Percentiles rank a stretch among this genome's conserved stretches.
Evolutionary conservation across 768 basidiomycete species (phyloP).

Genomic region (Punctularia strigosozonata): DNA sequence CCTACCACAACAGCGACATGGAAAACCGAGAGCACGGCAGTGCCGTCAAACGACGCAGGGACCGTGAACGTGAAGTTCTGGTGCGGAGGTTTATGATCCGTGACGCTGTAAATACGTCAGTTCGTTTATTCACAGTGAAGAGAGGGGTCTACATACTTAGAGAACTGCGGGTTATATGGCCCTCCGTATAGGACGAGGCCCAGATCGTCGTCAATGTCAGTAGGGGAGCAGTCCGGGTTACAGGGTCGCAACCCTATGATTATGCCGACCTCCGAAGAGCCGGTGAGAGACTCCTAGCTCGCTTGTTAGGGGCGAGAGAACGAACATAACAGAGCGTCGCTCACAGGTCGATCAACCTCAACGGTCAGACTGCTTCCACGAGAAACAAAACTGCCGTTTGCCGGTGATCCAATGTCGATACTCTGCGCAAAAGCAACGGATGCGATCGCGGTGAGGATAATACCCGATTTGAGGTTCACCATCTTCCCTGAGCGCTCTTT

Average conservation of each 20-base stretch:
- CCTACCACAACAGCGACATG: too few species aligned
- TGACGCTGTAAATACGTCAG: too few species aligned
- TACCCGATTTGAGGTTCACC: too few species aligned
- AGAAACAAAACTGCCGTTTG: constrained; percentile 17
- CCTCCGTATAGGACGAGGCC: neutral
- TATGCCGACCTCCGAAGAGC: neutral
- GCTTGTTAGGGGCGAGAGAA: neutral
- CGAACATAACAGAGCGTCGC: neutral
- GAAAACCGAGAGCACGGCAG: constrained; percentile 3
- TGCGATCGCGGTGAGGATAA: constrained; percentile 14
- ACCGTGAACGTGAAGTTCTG: constrained; percentile 8
- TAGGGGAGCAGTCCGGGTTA: neutral
- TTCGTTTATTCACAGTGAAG: too few species aligned
- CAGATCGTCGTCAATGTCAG: neutral
- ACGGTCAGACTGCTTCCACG: constrained; percentile 28
- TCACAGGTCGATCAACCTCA: constrained; percentile 21
- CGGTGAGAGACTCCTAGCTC: neutral
- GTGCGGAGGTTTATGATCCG: constrained; percentile 4
- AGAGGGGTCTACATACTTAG: too few species aligned
- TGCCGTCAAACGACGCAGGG: constrained; percentile 2
- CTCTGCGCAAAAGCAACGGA: constrained; percentile 26
- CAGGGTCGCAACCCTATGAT: neutral
- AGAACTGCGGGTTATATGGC: neutral
- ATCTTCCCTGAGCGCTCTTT: too few species aligned
- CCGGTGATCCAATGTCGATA: constrained; percentile 26